phyloP scores from a whole-genome alignment of 73 alveolate species.

The Durusdinium trenchii region DNA sequence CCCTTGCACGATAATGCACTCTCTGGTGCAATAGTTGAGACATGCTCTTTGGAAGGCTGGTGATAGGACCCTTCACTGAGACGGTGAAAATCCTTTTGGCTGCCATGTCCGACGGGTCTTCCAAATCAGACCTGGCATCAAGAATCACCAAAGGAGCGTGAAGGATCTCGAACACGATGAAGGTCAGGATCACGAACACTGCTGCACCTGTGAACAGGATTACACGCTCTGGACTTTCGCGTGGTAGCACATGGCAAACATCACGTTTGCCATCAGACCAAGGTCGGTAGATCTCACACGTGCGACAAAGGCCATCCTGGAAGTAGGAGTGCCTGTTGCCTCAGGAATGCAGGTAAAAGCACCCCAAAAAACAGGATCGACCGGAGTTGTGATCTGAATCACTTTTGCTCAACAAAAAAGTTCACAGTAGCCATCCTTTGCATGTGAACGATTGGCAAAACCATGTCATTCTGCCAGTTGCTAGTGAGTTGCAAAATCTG shows the following conservation, averaged over 20 bases:
- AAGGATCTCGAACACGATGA: slow-evolving; percentile 3
- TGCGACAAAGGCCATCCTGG: slow-evolving; percentile 17
- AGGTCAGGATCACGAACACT: not conserved
- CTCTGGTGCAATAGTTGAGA: slow-evolving; percentile 4
- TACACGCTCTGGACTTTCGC: not conserved
- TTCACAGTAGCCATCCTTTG: no score
- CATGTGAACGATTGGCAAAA: no score
- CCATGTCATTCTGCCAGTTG: not conserved
- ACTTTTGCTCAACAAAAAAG: no score
- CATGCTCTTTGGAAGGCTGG: slow-evolving; percentile 14
- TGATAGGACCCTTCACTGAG: slow-evolving; percentile 40
- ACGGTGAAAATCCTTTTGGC: not conserved
- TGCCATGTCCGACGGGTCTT: not conserved
- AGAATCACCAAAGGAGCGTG: slow-evolving; percentile 33
- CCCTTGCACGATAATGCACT: not conserved
- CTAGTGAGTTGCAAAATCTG: not conserved
- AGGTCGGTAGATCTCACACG: not conserved
- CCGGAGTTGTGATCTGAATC: no score
- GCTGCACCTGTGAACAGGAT: not conserved
- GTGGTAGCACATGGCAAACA: not conserved
- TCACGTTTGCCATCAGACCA: slow-evolving; percentile 53
- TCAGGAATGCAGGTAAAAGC: not conserved
- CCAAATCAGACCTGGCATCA: slow-evolving; percentile 25
- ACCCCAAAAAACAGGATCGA: no score
- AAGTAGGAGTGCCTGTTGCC: not conserved